Percentiles rank a stretch among this genome's conserved stretches.
Conservation (phyloP, 768 basidiomycete genomes). For the Auricularia sp. region DNA sequence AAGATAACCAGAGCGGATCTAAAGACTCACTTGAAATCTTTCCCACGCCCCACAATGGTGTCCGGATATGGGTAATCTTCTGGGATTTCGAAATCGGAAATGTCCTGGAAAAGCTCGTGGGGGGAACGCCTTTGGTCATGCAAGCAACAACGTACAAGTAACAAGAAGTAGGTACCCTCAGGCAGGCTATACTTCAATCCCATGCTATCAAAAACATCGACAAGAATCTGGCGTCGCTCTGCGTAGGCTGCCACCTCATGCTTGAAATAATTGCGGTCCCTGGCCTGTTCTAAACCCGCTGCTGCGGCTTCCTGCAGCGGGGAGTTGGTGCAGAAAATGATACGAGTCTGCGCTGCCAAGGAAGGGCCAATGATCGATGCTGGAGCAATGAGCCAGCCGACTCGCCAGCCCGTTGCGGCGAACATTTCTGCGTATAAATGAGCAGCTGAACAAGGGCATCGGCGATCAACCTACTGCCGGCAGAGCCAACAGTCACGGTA, state of each 20-base stretch:
- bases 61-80: constrained; percentile 76
- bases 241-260: constrained; percentile 67
- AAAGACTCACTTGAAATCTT: constrained; percentile 66
- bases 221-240: constrained; percentile 68
- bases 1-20: background rate
- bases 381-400: constrained; percentile 94
- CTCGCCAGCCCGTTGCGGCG: constrained; percentile 93
- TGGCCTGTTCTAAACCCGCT: constrained; percentile 74
- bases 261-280: constrained; percentile 64
- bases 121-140: background rate
- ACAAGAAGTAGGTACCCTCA: constrained; percentile 84
- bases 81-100: constrained; percentile 68
- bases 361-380: constrained; percentile 73
- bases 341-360: constrained; percentile 83
- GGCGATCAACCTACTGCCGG: constrained; percentile 58
- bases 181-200: constrained; percentile 82
- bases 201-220: constrained; percentile 68
- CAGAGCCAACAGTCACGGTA: constrained; percentile 92
- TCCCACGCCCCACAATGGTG: constrained; percentile 65
- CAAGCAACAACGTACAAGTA: constrained; percentile 45
- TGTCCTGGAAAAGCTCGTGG: constrained; percentile 41
- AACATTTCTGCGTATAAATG: constrained; percentile 61
- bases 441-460: background rate
- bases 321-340: constrained; percentile 92
- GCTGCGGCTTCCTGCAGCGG: constrained; percentile 93